Base-by-base conservation (phyloP, 768 basidiomycete species). In the Mycena amicta region DNA sequence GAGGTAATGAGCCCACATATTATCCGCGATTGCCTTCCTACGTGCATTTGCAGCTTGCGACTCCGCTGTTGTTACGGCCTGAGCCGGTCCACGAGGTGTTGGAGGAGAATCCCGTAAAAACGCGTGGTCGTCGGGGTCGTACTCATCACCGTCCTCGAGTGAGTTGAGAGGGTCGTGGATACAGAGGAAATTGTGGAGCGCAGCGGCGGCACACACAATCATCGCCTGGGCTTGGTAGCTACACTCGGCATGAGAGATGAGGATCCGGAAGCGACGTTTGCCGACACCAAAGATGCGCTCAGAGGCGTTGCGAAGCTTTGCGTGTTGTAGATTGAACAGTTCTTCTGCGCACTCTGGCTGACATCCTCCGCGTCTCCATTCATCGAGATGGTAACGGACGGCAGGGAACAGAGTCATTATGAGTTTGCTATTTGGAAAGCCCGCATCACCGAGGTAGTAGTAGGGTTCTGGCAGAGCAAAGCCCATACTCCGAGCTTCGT, bases 401-500 rank as follows among this genome's bases (percentile, higher is more conserved):
- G 64, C 66, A 11, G 63, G 56, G 52, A 68, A 72, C 15, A 70
- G 71, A 5, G 69, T 57, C 13, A 74, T 46, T 3, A 71, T 46
- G 0, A 60, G 50, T 57, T 62, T 51, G 52, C 68, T 68, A 5
- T 22, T 27, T 13, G 65, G 46, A 62, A 68, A 72, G 0, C 70
- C 71, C 20, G 69, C 70, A 66, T 74, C 68, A 2, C 58, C 71
- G 16, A 74, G 66, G 47, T 67, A 72, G 53, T 66, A 70, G 15
- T 51, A 31, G 0, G 65, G 66, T 5, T 53, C 31, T 11, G 51
- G 51, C 6, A 58, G 43, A n/a, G 28, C 31, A 28, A 69, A 40
- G 15, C 62, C 56, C n/a, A 59, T 12, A 0, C 12, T 26, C 20
- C 45, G 56, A 1, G 61, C 54, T 4, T 53, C 29, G 2, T 67